Conservation (phyloP, 768 basidiomycete genomes). For the Lactarius tabidus region DNA sequence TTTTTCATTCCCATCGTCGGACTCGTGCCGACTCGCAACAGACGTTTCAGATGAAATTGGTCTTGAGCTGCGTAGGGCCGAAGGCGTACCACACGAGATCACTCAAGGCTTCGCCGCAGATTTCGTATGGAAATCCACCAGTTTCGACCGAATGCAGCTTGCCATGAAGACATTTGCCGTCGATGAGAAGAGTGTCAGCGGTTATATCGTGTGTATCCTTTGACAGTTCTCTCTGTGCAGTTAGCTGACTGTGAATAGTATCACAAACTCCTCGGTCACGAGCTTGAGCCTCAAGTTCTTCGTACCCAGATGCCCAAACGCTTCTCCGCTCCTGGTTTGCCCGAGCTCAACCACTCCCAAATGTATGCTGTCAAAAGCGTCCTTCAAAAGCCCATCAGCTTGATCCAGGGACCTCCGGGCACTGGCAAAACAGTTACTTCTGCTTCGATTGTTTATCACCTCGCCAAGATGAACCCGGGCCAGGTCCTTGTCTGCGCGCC, state of each 20-base stretch:
- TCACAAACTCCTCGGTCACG: conserved; percentile 97
- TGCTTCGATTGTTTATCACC: conserved; percentile 96
- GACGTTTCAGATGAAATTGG: conserved; percentile 99
- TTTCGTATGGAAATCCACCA: conserved; percentile 99
- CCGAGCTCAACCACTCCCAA: conserved; percentile 98
- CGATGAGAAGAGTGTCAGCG: conserved; percentile 98
- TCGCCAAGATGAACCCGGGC: conserved; percentile 99
- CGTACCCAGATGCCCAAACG: conserved; percentile 94
- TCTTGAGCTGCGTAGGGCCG: conserved; percentile 82
- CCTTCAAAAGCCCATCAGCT: conserved; percentile 92
- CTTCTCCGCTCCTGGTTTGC: conserved; percentile 95
- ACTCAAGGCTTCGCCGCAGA: conserved; percentile 96
- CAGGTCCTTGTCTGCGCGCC: conserved; percentile 99
- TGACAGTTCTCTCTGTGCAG: background rate
- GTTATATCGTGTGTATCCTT: conserved; percentile 78
- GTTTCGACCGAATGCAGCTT: conserved; percentile 98
- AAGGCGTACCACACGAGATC: conserved; percentile 90
- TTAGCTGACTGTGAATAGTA: conserved; percentile 50
- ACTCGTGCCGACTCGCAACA: conserved; percentile 34
- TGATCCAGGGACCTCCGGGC: conserved; percentile 98
- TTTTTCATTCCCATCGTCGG: background rate
- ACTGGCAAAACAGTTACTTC: conserved; percentile 99
- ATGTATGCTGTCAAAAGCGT: conserved; percentile 99
- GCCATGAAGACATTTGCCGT: conserved; percentile 99
- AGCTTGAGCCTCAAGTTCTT: conserved; percentile 89